phyloP scores from a whole-genome alignment of 139 green algal genomes.

The Cymbomonas tetramitiformis region DNA sequence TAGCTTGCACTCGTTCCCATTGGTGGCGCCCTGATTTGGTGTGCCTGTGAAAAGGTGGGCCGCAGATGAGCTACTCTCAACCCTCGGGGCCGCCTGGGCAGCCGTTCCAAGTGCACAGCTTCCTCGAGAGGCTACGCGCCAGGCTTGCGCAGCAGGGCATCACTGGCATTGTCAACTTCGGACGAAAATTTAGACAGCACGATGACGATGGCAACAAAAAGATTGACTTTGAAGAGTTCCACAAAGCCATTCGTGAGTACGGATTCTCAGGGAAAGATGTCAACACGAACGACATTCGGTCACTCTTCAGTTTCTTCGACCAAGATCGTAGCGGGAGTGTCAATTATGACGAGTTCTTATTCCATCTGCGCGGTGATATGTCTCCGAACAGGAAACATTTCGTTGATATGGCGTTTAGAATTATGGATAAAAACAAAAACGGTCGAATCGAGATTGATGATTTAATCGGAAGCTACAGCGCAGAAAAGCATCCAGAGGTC shows the following conservation, averaged over 20 bases:
- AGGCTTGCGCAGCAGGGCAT: too few relatives aligned
- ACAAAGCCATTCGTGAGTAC: too few relatives aligned
- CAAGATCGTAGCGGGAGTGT: slow-evolving; percentile 30
- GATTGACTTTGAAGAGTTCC: not conserved
- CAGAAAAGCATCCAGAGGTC: slow-evolving; percentile 34
- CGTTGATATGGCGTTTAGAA: slow-evolving; percentile 33
- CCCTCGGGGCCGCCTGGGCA: too few relatives aligned
- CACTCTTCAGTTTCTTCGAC: slow-evolving; percentile 33
- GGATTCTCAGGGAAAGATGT: too few relatives aligned
- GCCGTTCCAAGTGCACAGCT: too few relatives aligned
- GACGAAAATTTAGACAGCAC: too few relatives aligned
- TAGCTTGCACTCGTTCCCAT: too few relatives aligned
- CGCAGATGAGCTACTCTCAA: too few relatives aligned
- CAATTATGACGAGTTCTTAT: slow-evolving; percentile 37
- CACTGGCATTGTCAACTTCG: too few relatives aligned
- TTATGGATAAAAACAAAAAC: slow-evolving; percentile 28
- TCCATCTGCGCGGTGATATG: slow-evolving; percentile 31
- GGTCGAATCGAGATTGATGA: slow-evolving; percentile 31
- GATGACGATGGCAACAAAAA: not conserved
- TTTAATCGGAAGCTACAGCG: slow-evolving; percentile 30
- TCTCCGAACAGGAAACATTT: slow-evolving; percentile 29
- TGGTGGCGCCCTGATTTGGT: too few relatives aligned
- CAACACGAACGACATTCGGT: slow-evolving; percentile 21
- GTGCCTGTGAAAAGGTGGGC: too few relatives aligned
- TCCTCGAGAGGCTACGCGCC: too few relatives aligned